Conservation (phyloP, 2,329 filamentous ascomycete species). For the Aspergillus fischeri region DNA sequence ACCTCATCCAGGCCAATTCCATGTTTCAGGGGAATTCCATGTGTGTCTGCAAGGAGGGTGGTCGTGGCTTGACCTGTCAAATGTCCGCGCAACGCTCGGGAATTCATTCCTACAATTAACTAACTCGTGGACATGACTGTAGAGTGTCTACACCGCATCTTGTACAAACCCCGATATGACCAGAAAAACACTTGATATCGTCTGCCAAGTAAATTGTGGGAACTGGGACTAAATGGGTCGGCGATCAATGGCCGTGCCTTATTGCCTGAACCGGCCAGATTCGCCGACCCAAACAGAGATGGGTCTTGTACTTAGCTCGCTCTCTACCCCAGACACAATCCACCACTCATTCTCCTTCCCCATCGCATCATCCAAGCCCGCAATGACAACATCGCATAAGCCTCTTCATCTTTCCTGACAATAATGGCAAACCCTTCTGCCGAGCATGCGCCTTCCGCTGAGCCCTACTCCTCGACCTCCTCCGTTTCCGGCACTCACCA, state of each 20-base stretch:
- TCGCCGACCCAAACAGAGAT: not conserved
- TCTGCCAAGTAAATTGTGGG: not conserved
- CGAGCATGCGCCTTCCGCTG: not conserved
- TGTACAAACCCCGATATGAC: not conserved
- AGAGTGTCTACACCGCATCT: not conserved
- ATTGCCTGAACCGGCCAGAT: not conserved
- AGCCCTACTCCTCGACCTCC: not conserved
- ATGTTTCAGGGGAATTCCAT: not conserved
- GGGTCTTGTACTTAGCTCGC: not conserved
- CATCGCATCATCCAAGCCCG: not conserved
- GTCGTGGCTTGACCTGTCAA: no score
- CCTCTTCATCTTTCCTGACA: not conserved
- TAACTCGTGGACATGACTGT: not conserved
- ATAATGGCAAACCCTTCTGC: not conserved
- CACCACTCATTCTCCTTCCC: not conserved
- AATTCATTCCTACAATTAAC: not conserved
- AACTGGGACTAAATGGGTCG: not conserved
- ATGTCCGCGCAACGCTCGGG: no score
- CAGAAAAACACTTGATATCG: not conserved
- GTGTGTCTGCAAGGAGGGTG: not conserved
- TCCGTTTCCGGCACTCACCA: not conserved
- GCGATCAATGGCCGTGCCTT: not conserved
- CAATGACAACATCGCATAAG: not conserved
- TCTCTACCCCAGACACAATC: not conserved
- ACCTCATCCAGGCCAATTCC: no score